These are phyloP conservation scores for Penicillium parvum DNA, from an alignment of 495 filamentous ascomycete species.

Conservation along the genomic window DNA sequence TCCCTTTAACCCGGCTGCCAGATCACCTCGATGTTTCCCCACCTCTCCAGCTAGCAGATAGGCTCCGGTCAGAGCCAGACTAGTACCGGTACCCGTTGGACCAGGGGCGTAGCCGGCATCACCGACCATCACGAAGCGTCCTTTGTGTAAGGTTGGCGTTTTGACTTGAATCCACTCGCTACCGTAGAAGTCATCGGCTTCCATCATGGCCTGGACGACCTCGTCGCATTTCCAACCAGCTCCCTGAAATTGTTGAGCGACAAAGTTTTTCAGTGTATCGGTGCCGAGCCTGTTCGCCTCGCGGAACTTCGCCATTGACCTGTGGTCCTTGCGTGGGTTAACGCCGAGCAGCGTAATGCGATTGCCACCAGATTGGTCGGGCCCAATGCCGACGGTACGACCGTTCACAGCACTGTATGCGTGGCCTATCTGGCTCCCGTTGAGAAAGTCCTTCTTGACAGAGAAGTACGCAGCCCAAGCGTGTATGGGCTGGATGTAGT, in stretches of 20 bases:
- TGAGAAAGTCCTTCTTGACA: constrained; percentile 32
- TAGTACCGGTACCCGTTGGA: constrained; percentile 43
- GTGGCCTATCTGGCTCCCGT: constrained; percentile 25
- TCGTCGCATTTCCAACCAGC: constrained; percentile 43
- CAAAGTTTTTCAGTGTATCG: constrained; percentile 34
- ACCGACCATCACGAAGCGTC: constrained; percentile 37
- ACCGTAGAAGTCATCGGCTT: constrained; percentile 45
- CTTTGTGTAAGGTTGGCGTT: constrained; percentile 26
- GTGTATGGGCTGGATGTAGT: constrained; percentile 33
- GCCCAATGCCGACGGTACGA: constrained; percentile 30
- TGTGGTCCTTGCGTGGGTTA: constrained; percentile 19
- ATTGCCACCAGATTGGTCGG: constrained; percentile 27
- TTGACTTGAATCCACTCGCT: constrained; percentile 45
- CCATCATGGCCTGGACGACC: constrained; percentile 33
- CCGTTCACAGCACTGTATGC: constrained; percentile 34
- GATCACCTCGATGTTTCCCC: constrained; percentile 19
- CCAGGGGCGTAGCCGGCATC: constrained; percentile 38
- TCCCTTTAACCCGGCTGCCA: constrained; percentile 29
- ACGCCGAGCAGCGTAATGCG: constrained; percentile 30
- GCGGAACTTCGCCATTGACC: constrained; percentile 29
- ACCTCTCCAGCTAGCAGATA: constrained; percentile 50
- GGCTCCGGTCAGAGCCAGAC: constrained; percentile 39
- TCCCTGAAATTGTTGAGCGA: constrained; percentile 31
- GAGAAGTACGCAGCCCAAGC: constrained; percentile 41
- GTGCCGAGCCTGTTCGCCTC: constrained; percentile 35